These are phyloP conservation scores for Hypoxylon sp. DNA, from an alignment of 2,329 filamentous ascomycete species.

Conservation along the genomic window DNA sequence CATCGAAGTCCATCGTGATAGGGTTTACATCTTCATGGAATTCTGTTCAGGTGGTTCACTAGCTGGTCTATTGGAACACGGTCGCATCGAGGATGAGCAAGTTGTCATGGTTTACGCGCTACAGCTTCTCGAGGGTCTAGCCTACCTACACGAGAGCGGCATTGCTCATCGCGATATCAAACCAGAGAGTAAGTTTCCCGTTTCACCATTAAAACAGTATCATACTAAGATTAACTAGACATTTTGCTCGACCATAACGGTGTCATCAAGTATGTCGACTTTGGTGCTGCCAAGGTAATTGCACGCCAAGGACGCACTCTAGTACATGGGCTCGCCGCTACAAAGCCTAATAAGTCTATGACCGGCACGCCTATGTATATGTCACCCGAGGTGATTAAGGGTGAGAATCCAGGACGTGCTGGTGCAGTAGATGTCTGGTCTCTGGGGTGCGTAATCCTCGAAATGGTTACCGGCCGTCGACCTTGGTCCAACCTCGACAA, in stretches of 20 bases:
- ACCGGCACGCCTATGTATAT: slow-evolving; percentile 99
- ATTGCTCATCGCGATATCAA: slow-evolving; percentile 99
- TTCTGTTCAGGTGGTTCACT: slow-evolving; percentile 97
- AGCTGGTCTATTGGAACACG: slow-evolving; percentile 90
- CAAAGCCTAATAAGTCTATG: slow-evolving; percentile 87
- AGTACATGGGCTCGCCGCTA: slow-evolving; percentile 72
- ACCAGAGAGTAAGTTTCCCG: slow-evolving; percentile 82
- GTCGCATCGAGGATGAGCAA: slow-evolving; percentile 96
- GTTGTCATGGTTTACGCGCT: slow-evolving; percentile 97
- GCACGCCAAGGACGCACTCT: slow-evolving; percentile 92
- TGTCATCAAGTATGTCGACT: slow-evolving; percentile 99
- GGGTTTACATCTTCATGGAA: slow-evolving; percentile 99
- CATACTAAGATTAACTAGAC: slow-evolving; percentile 66
- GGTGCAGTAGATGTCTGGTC: slow-evolving; percentile 97
- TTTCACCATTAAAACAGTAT: slow-evolving; percentile 29
- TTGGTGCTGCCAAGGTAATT: slow-evolving; percentile 97
- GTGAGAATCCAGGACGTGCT: slow-evolving; percentile 82
- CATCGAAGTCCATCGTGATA: slow-evolving; percentile 97
- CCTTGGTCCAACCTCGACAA: slow-evolving; percentile 98
- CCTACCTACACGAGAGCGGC: slow-evolving; percentile 90
- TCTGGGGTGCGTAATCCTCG: slow-evolving; percentile 93
- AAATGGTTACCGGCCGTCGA: slow-evolving; percentile 95
- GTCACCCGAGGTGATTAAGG: slow-evolving; percentile 98
- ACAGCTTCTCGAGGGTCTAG: slow-evolving; percentile 93
- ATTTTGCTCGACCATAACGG: slow-evolving; percentile 97